A percentile compares a stretch with the other conserved stretches of the same genome.
These are phyloP conservation scores for Paramecium caudatum DNA, from an alignment of 73 alveolate genomes.

Conservation along the genomic window DNA sequence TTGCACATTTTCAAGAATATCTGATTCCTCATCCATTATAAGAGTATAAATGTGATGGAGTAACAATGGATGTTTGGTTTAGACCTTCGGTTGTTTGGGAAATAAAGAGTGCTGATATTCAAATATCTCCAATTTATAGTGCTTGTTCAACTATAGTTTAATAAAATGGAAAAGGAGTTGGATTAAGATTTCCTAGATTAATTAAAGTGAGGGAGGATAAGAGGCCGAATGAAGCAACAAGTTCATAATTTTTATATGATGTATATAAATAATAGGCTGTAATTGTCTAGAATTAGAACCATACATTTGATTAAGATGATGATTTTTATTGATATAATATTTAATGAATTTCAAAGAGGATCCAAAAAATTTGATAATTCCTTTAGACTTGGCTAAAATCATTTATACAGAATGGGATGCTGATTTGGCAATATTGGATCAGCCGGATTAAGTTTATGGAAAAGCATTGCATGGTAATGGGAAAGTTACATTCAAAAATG, in stretches of 20 bases:
- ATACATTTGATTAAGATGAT: conserved; percentile 45
- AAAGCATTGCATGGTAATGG: conserved; percentile 79
- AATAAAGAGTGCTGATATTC: conserved; percentile 98
- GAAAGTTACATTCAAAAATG: conserved; percentile 75
- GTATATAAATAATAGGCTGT: conserved; percentile 95
- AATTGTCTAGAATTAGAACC: conserved; percentile 31
- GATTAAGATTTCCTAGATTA: conserved; percentile 99
- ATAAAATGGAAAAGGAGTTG: conserved; percentile 97
- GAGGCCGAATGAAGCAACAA: conserved; percentile 96
- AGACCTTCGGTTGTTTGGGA: conserved; percentile 97
- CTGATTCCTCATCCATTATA: conserved; percentile 55
- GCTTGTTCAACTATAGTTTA: conserved; percentile 93
- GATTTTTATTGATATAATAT: conserved; percentile 28
- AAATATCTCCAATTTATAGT: conserved; percentile 98
- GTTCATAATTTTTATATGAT: conserved; percentile 94
- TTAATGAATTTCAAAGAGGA: conserved; percentile 71
- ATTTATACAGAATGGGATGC: conserved; percentile 75
- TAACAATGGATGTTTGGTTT: conserved; percentile 95
- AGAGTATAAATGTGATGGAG: conserved; percentile 83
- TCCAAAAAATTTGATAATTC: conserved; percentile 72
- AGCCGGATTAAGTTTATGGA: conserved; percentile 78
- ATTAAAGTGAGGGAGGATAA: conserved; percentile 98
- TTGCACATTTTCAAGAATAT: conserved; percentile 54
- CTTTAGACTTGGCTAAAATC: conserved; percentile 71
- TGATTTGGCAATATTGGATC: conserved; percentile 73